A percentile compares a stretch with the other conserved stretches of the same genome.
Evolutionary conservation across 2,329 filamentous ascomycete genomes (phyloP).

Genomic region (Capronia epimyces): DNA sequence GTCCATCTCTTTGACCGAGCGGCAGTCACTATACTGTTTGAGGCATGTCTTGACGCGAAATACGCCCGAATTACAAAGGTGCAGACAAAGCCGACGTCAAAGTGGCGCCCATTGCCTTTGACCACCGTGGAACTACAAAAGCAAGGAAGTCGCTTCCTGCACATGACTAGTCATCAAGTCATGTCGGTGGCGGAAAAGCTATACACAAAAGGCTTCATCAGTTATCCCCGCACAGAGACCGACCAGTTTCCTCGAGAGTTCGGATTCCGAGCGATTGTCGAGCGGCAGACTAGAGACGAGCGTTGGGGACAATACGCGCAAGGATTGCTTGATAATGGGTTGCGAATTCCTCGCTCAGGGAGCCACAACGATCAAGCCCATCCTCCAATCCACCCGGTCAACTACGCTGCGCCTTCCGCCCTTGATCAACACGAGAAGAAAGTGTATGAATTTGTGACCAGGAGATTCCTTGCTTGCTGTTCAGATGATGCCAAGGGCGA

Average conservation of each 20-base stretch:
- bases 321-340: conserved; percentile 57
- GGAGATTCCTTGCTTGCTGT: conserved; percentile 91
- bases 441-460: conserved; percentile 87
- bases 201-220: conserved; percentile 94
- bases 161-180: conserved; percentile 84
- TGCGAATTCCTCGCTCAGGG: conserved; percentile 74
- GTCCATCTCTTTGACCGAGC: conserved; percentile 83
- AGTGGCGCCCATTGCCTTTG: conserved; percentile 87
- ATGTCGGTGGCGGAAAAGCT: conserved; percentile 81
- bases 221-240: conserved; percentile 94
- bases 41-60: conserved; percentile 72
- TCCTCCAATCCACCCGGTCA: conserved; percentile 92
- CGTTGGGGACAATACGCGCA: conserved; percentile 79
- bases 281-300: conserved; percentile 73
- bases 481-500: conserved; percentile 87
- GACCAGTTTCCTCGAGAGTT: conserved; percentile 91
- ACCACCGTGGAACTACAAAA: conserved; percentile 97
- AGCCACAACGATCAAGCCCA: conserved; percentile 93
- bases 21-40: conserved; percentile 73
- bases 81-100: conserved; percentile 83
- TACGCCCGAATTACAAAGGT: conserved; percentile 77
- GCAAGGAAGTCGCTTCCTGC: conserved; percentile 79
- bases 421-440: conserved; percentile 64
- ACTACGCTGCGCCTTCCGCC: conserved; percentile 62
- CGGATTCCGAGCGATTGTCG: conserved; percentile 70